Evolutionary conservation across 139 green algal species (phyloP).

Genomic region (Chlamydomonas applanata): DNA sequence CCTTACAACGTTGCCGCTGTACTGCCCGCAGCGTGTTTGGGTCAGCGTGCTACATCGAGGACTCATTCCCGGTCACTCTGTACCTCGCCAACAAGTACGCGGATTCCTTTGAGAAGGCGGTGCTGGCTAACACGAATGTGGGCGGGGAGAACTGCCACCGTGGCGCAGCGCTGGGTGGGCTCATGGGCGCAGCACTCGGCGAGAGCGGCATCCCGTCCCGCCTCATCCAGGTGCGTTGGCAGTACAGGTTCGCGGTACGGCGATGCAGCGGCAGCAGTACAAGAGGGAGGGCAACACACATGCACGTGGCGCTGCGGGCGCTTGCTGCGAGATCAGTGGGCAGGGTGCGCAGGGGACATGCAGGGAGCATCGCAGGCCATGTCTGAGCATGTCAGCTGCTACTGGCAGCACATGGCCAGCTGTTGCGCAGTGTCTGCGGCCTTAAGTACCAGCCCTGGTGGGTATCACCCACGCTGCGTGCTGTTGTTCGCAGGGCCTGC

Average conservation of each 20-base stretch:
- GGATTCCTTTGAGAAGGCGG: conserved; percentile 58
- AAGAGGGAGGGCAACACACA: no score
- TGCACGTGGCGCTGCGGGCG: no score
- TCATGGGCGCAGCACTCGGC: conserved; percentile 54
- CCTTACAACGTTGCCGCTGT: no score
- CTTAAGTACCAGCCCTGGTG: no score
- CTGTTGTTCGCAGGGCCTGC: conserved; percentile 25
- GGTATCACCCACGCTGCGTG: no score
- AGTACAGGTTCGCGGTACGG: neutral
- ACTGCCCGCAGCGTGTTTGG: conserved; percentile 35
- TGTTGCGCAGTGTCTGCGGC: neutral
- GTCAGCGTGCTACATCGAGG: conserved; percentile 64
- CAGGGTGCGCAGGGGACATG: neutral
- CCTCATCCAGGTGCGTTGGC: conserved; percentile 26
- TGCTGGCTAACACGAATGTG: conserved; percentile 64
- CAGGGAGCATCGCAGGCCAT: neutral
- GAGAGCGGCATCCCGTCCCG: conserved; percentile 42
- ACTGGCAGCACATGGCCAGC: neutral
- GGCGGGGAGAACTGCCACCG: conserved; percentile 71
- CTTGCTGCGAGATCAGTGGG: neutral
- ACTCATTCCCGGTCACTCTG: conserved; percentile 46
- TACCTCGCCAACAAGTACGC: conserved; percentile 61
- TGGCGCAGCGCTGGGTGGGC: conserved; percentile 52
- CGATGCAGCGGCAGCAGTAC: no score
- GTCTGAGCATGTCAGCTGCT: neutral